Evolutionary conservation across 805 yeast genomes (phyloP), one percentile per base, ranked within the genome.

Genomic region (Clavispora phyllophila): DNA sequence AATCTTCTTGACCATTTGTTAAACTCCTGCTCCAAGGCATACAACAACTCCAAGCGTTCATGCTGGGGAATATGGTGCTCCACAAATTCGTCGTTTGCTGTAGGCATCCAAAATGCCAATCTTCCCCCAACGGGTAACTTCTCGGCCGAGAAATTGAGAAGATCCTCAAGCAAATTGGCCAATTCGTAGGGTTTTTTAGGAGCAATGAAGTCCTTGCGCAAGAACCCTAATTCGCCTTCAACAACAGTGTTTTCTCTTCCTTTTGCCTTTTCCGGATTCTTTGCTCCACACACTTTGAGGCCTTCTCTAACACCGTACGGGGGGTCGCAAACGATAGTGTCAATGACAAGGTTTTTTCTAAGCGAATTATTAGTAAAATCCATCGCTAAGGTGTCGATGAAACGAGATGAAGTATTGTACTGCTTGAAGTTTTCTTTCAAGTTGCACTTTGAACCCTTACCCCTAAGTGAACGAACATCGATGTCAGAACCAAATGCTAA

Each of bases 301-400:
- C 98, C 96, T 62, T 93, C 99, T 53, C 99, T 73, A 2, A 93
- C 95, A 10, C 99, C 99, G 61, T 93, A 93, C 0, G 99, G 99
- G 2, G 99, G 99, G 63, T 93, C 99, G 58, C 97, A 89, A 2
- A 91, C 78, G 5, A 93, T 91, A 1, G 86, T 73, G 58, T 93
- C 96, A 12, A 93, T 72, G 22, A 51, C 57, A 19, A 93, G 63
- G 48, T 75, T 72, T 0, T 60, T 45, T 50, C 96, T 72, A 41
- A 93, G 69, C 3, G 96, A 84, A 60, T 85, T 84, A 60, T 93
- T 89, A 2, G 98, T 93, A 62, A 93, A 93, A 65, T 93, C 99
- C 93, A 93, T 87, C 13, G 95, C 82, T 52, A 87, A 52, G 0
- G 84, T 83, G 58, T 90, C 98, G 41, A 89, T 61, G 53, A 82